phyloP scores from a whole-genome alignment of 768 basidiomycete species.

The Pisolithus marmoratus region DNA sequence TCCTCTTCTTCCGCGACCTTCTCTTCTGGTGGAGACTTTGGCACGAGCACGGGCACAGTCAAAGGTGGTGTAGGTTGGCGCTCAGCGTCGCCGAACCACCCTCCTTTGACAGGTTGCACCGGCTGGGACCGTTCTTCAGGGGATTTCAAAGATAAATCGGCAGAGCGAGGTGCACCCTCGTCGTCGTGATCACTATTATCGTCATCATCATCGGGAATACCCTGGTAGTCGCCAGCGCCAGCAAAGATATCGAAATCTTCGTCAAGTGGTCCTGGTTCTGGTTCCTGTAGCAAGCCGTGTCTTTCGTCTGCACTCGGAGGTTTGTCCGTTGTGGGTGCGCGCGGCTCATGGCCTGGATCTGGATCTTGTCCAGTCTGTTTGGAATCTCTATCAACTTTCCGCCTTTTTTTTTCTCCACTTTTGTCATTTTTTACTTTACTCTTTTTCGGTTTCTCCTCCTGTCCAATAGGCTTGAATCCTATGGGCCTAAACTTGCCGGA shows the following conservation, averaged over 20 bases:
- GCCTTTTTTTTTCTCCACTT: constrained; percentile 53
- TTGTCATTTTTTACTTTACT: constrained; percentile 43
- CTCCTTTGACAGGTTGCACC: constrained; percentile 10
- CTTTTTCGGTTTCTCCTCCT: constrained; percentile 36
- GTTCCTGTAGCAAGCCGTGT: constrained; percentile 6
- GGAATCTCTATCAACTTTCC: constrained; percentile 34
- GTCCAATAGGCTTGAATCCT: constrained; percentile 61
- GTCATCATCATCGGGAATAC: constrained; percentile 53
- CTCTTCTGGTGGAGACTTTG: constrained; percentile 10
- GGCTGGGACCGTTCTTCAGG: neutral
- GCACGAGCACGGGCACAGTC: constrained; percentile 2
- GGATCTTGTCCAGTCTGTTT: constrained; percentile 14
- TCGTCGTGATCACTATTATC: constrained; percentile 32
- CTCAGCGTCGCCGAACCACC: constrained; percentile 45
- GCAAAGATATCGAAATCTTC: constrained; percentile 85
- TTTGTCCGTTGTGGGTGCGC: neutral
- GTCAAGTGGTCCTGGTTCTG: constrained; percentile 25
- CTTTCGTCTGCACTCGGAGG: constrained; percentile 11
- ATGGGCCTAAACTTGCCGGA: constrained; percentile 45
- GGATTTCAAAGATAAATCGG: neutral
- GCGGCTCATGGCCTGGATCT: neutral
- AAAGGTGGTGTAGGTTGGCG: constrained; percentile 14
- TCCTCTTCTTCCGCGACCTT: constrained; percentile 29
- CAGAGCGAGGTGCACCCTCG: constrained; percentile 11
- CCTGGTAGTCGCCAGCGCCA: constrained; percentile 78